These are phyloP conservation scores for Arctium lappa DNA, from an alignment of 129 eudicot genomes.

Conservation along the genomic window DNA sequence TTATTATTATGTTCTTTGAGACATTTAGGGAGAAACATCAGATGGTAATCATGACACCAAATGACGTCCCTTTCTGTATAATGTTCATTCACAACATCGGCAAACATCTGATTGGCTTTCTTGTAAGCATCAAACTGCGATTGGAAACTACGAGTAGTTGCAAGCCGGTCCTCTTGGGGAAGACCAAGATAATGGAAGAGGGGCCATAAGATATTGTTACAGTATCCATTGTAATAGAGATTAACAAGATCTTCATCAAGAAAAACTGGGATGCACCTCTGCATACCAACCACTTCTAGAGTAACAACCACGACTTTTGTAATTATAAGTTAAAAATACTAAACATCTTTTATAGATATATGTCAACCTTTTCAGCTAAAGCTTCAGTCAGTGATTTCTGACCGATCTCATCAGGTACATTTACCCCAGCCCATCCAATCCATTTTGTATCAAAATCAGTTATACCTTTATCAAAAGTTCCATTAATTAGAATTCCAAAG, in stretches of 20 bases:
- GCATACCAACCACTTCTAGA: constrained; percentile 6
- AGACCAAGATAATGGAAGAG: constrained; percentile 84
- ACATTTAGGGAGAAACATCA: constrained; percentile 79
- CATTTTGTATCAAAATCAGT: constrained; percentile 79
- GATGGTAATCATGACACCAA: constrained; percentile 93
- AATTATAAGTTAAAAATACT: not conserved
- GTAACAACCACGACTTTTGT: not conserved
- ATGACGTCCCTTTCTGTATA: constrained; percentile 77
- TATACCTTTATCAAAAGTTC: constrained; percentile 43
- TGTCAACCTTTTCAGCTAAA: constrained; percentile 63
- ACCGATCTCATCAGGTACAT: constrained; percentile 79
- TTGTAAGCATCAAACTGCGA: constrained; percentile 80
- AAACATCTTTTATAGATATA: not conserved
- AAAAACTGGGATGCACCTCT: constrained; percentile 85
- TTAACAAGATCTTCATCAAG: constrained; percentile 78
- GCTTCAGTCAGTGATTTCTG: constrained; percentile 65
- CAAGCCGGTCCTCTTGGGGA: constrained; percentile 86
- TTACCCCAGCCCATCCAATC: constrained; percentile 95
- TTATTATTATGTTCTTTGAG: constrained; percentile 50
- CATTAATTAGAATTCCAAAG: not conserved
- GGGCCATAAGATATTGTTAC: constrained; percentile 87
- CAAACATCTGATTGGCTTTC: constrained; percentile 83
- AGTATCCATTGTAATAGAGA: constrained; percentile 80
- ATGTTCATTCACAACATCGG: constrained; percentile 71
- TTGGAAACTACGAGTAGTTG: constrained; percentile 71